Evolutionary conservation across 2,329 filamentous ascomycete genomes (phyloP).

Genomic region (Bisporella sp.): DNA sequence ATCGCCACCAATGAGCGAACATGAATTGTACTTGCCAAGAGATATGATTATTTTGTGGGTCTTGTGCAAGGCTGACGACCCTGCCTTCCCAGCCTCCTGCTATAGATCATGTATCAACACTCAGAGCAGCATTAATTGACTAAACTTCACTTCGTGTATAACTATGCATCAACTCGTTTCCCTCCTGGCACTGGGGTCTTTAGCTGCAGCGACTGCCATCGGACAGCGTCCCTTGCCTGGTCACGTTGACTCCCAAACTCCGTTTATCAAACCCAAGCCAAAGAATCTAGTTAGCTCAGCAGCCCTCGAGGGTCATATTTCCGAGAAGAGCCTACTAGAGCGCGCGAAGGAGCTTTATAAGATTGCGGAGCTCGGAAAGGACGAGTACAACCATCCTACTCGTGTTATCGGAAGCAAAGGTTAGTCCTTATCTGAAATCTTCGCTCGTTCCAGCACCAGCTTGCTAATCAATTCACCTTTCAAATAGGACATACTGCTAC

Average conservation of each 20-base stretch:
- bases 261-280: conserved; percentile 7
- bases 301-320: conserved; percentile 50
- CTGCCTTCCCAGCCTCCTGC: too few species aligned
- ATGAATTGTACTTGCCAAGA: too few species aligned
- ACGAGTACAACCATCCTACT: conserved; percentile 61
- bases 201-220: conserved; percentile 7
- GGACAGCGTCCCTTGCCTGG: not conserved
- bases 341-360: conserved; percentile 56
- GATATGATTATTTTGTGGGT: too few species aligned
- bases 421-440: conserved; percentile 23
- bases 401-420: conserved; percentile 63
- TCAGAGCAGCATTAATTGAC: not conserved
- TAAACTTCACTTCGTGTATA: not conserved
- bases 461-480: conserved; percentile 11
- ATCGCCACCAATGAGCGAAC: too few species aligned
- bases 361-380: conserved; percentile 50
- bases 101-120: too few species aligned
- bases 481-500: conserved; percentile 54
- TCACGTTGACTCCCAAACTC: conserved; percentile 12
- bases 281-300: conserved; percentile 39
- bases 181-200: conserved; percentile 9
- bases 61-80: too few species aligned
- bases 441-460: not conserved
- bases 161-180: conserved; percentile 11
- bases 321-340: conserved; percentile 44